Percentiles rank a stretch among this genome's conserved stretches.
phyloP scores from a whole-genome alignment of 208 protist species.

The Acanthamoeba comandoni region DNA sequence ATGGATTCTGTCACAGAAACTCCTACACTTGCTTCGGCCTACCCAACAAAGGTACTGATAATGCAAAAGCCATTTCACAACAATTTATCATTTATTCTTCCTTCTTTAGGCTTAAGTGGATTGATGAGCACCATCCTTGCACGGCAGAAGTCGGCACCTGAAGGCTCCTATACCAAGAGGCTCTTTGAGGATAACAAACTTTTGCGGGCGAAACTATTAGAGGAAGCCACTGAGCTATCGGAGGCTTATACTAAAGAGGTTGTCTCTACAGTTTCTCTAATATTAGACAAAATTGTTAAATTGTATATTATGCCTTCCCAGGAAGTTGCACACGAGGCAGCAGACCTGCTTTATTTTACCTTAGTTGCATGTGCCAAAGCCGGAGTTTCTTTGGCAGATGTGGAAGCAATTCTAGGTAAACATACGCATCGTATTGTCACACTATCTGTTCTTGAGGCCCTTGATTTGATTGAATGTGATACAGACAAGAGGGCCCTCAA shows the following conservation, averaged over 20 bases:
- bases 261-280: not conserved
- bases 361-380: conserved; percentile 78
- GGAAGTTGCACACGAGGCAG: conserved; percentile 84
- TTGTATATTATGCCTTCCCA: not conserved
- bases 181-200: conserved; percentile 84
- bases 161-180: conserved; percentile 86
- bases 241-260: too few relatives aligned
- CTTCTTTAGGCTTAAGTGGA: not conserved
- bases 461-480: not conserved
- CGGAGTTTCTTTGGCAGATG: conserved; percentile 78
- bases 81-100: not conserved
- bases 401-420: conserved; percentile 77
- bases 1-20: conserved; percentile 65
- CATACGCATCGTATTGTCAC: not conserved
- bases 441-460: not conserved
- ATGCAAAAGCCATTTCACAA: not conserved
- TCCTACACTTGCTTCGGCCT: conserved; percentile 68
- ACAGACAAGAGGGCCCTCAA: conserved; percentile 74
- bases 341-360: conserved; percentile 88
- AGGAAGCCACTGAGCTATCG: conserved; percentile 78
- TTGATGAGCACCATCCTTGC: conserved; percentile 51
- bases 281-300: conserved; percentile 5
- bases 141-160: conserved; percentile 72
- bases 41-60: conserved; percentile 7
- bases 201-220: conserved; percentile 83